Percentiles rank a stretch among this genome's conserved stretches.
Conservation (phyloP, 2,329 filamentous ascomycete species). For the Colletotrichum australisinense region DNA sequence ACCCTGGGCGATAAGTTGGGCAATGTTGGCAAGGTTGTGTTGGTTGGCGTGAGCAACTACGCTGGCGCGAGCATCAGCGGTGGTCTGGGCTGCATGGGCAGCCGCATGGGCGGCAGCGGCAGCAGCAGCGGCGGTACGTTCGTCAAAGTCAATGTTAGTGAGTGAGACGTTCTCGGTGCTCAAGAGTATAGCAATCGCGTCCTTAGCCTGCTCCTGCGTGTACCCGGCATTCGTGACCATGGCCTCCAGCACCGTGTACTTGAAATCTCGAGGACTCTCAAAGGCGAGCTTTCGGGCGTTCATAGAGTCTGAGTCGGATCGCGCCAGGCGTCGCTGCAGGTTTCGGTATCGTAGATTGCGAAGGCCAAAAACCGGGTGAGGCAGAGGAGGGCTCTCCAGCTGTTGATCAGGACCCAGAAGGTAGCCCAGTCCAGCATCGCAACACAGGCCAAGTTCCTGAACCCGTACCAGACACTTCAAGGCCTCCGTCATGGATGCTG, state of each 20-base stretch:
- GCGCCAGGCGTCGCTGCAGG: conserved; percentile 25
- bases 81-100: background rate
- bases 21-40: conserved; percentile 31
- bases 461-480: conserved; percentile 67
- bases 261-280: conserved; percentile 43
- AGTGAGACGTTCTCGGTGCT: conserved; percentile 47
- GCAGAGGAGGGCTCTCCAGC: conserved; percentile 53
- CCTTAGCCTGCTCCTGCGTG: conserved; percentile 41
- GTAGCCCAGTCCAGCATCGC: conserved; percentile 77
- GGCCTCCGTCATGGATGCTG: conserved; percentile 68
- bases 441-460: conserved; percentile 73
- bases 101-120: background rate
- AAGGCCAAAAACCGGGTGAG: conserved; percentile 48
- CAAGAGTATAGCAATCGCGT: conserved; percentile 49
- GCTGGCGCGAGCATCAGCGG: background rate
- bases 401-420: conserved; percentile 70
- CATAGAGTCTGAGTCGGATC: conserved; percentile 25
- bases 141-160: conserved; percentile 46
- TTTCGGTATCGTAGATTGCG: conserved; percentile 26
- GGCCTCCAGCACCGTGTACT: conserved; percentile 46
- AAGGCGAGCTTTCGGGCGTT: conserved; percentile 39
- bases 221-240: conserved; percentile 53
- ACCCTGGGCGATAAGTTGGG: background rate
- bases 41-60: background rate
- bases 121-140: conserved; percentile 37